Evolutionary conservation across 1,284 basidiomycete species (phyloP), one percentile per base, ranked within the genome.

Genomic region (Leccinum subrobustum): DNA sequence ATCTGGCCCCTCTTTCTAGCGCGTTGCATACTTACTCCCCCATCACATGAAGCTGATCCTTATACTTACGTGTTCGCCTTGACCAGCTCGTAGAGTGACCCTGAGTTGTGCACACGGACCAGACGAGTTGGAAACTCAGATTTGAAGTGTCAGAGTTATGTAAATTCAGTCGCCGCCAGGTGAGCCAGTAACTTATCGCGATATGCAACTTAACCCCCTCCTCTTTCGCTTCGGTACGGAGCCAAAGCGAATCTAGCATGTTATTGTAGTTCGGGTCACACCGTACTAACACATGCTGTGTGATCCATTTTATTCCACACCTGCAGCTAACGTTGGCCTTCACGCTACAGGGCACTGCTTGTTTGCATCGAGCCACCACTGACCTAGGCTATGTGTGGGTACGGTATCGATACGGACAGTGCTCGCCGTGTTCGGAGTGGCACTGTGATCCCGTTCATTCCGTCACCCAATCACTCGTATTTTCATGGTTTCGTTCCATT

Each of bases 191-290:
- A 37, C 6, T 18, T 44, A 5, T 44, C 11, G 11, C n/a, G 39
- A 18, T 42, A 20, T 47, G 5, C 42, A 44, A 20, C 42, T 42
- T 16, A 42, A 42, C 18, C 18, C 42, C 39, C 39, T 42, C n/a
- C 51, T 29, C 5, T 6, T 52, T 18, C 37, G 39, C 58, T 53
- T 54, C 58, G 44, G 59, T 53, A 59, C 59, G 59, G 59, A 60
- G 60, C 35, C 50, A 56, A 31, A 20, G 29, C 33, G 54, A 35
- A 25, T 27, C 23, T 25, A 35, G 58, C 14, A 23, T 12, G 35
- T 37, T 44, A 39, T 14, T 16, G 35, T 37, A 18, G 18, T 11
- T 20, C 42, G 18, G 42, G 42, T 44, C 42, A 44, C 42, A 44
- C 42, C 42, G 16, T 20, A 47, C 44, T 20, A 23, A 44, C n/a